Evolutionary conservation across 164 flowering plant species (phyloP).

Genomic region (Aristolochia contorta): DNA sequence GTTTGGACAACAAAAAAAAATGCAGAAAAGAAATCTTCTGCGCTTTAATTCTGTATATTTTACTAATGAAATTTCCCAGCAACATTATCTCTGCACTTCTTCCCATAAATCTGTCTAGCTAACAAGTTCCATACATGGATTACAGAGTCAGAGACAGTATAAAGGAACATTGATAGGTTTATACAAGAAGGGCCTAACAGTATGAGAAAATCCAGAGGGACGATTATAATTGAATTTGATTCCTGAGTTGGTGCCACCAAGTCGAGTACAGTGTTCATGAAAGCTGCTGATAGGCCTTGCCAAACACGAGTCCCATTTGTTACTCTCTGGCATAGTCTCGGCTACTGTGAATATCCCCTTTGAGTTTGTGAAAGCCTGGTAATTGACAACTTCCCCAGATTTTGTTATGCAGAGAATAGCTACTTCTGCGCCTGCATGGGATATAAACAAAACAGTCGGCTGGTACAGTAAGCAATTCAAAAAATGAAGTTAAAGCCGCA

Average conservation of each 20-base stretch:
- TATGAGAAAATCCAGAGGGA: conserved; percentile 70
- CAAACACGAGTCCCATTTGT: conserved; percentile 86
- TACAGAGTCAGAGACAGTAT: conserved; percentile 46
- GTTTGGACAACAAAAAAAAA: too few species aligned
- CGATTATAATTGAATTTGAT: conserved; percentile 76
- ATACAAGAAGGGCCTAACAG: conserved; percentile 72
- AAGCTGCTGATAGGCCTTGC: conserved; percentile 91
- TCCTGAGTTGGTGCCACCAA: conserved; percentile 41
- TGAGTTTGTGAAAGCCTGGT: conserved; percentile 81
- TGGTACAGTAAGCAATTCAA: too few species aligned
- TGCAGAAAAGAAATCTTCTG: too few species aligned
- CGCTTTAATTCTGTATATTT: too few species aligned
- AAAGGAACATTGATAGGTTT: conserved; percentile 44
- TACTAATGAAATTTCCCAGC: too few species aligned
- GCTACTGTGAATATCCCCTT: conserved; percentile 85
- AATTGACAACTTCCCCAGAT: conserved; percentile 87
- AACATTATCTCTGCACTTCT: too few species aligned
- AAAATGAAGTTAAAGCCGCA: background rate
- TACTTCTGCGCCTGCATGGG: conserved; percentile 86
- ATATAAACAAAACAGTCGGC: background rate
- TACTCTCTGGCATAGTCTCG: conserved; percentile 96
- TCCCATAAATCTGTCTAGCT: too few species aligned
- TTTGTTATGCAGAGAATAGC: conserved; percentile 97
- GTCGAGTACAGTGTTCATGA: conserved; percentile 62
- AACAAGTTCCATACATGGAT: too few species aligned